Evolutionary conservation across 1,139 yeast species (phyloP), one percentile per base, ranked within the genome.

Genomic region (Diutina catenulata): DNA sequence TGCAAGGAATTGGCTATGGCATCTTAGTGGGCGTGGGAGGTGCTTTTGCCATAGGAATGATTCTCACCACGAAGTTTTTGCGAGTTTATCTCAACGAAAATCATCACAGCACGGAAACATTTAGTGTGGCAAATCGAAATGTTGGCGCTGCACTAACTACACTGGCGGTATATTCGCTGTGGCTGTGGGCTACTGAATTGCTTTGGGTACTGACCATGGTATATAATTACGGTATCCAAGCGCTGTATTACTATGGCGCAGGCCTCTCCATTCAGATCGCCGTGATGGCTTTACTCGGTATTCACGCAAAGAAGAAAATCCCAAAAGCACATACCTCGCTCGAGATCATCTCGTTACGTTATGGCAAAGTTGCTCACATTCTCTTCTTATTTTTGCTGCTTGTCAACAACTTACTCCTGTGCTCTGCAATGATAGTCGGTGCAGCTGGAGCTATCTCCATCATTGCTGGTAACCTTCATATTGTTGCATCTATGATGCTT

Each of bases 361-460:
- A 60, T 45, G 58, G 64, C 3, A 57, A 45, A 19, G 43, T 47
- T 4, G 49, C 51, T 6, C 68, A 62, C 43, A 22, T 57, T 3
- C 42, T 62, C 13, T 60, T 51, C 41, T 50, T 61, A 49, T 55
- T 56, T 37, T 48, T 60, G 16, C 51, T 59, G 28, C 47, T 61
- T 40, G 55, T 50, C 4, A 59, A 54, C 39, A 61, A 61, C 42
- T 45, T 61, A 36, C 39, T 60, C 14, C 56, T 63, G 9, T 55
- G 60, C 41, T 51, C 60, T 5, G 47, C 56, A 2, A 61, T 61
- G 64, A 54, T 61, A 44, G 43, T 62, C n/a, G 64, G 62, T 18
- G 64, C 64, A 5, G 50, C 61, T n/a, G 57, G 57, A 15, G 64
- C 61, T 3, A 56, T 62, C 24, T 54, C 62, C 2, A 52, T 55